Percentiles rank a stretch among this genome's conserved stretches.
These are phyloP conservation scores for Magnaporthales sp. DNA, from an alignment of 2,329 filamentous ascomycete genomes.

Conservation along the genomic window DNA sequence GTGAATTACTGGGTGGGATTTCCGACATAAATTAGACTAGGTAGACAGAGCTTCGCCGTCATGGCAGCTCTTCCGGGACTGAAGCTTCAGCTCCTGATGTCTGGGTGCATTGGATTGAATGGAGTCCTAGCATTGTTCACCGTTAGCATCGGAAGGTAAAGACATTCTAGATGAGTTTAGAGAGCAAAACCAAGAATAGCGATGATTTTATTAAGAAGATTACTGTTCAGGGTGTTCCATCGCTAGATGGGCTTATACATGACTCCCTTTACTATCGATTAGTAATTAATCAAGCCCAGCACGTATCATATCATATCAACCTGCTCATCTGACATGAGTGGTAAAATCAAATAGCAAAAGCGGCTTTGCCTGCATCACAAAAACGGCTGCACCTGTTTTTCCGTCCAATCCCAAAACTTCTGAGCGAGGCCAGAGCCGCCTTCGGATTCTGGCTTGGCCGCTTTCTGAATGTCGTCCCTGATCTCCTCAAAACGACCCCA, in stretches of 20 bases:
- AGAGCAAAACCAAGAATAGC: background rate
- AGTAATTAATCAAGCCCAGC: background rate
- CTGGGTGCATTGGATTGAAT: no score
- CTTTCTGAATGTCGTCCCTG: slow-evolving; percentile 19
- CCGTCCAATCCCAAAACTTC: slow-evolving; percentile 32
- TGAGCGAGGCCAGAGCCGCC: slow-evolving; percentile 27
- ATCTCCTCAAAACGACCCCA: slow-evolving; percentile 27
- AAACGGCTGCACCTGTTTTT: slow-evolving; percentile 25
- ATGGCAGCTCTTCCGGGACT: background rate
- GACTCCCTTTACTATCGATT: no score
- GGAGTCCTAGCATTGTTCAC: no score
- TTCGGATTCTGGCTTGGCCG: slow-evolving; percentile 22
- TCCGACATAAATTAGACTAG: background rate
- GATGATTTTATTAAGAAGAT: background rate
- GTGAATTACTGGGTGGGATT: background rate
- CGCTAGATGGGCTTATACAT: background rate
- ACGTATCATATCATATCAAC: no score
- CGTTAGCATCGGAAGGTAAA: no score
- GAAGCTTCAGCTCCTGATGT: no score
- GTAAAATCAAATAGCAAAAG: no score
- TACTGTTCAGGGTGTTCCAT: background rate
- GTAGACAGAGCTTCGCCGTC: background rate
- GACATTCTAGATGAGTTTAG: background rate
- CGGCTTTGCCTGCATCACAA: no score
- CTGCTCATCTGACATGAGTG: no score